phyloP scores from a whole-genome alignment of 352 stramenopile genomes.

The Pilasporangium apinafurcum region DNA sequence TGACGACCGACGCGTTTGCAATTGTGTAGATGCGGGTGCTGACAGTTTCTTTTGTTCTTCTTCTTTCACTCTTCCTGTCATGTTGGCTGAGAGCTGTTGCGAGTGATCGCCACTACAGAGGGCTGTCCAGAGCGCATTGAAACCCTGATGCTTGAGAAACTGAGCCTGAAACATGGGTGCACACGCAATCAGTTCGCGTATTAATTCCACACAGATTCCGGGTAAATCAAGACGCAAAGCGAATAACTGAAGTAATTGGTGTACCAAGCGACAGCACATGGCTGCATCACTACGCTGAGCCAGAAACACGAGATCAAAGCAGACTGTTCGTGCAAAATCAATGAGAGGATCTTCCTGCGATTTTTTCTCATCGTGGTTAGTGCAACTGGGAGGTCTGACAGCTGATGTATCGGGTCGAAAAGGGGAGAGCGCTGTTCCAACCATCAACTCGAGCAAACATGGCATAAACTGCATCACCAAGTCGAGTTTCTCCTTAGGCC shows the following conservation, averaged over 20 bases:
- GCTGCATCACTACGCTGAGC: constrained; percentile 26
- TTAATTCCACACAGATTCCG: constrained; percentile 22
- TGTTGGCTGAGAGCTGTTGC: not conserved
- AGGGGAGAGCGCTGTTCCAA: constrained; percentile 17
- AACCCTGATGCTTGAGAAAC: constrained; percentile 39
- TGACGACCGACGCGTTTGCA: constrained; percentile 23
- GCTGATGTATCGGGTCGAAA: constrained; percentile 17
- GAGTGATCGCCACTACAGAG: constrained; percentile 21
- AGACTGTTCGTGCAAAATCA: constrained; percentile 21
- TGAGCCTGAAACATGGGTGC: constrained; percentile 25
- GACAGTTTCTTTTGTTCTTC: no score
- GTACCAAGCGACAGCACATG: constrained; percentile 22
- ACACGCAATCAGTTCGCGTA: constrained; percentile 30
- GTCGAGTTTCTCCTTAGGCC: constrained; percentile 26
- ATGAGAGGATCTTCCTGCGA: not conserved
- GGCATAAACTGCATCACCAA: constrained; percentile 25
- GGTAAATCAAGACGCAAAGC: constrained; percentile 26
- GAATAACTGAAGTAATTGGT: constrained; percentile 46
- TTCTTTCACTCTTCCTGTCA: no score
- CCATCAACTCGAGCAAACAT: constrained; percentile 26
- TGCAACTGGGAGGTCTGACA: not conserved
- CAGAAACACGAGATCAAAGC: constrained; percentile 32
- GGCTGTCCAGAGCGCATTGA: constrained; percentile 37
- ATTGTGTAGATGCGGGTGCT: constrained; percentile 2
- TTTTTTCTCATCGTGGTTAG: constrained; percentile 1